A percentile compares a stretch with the other conserved stretches of the same genome.
Evolutionary conservation across 768 basidiomycete species (phyloP).

Genomic region (Auricularia sp.): DNA sequence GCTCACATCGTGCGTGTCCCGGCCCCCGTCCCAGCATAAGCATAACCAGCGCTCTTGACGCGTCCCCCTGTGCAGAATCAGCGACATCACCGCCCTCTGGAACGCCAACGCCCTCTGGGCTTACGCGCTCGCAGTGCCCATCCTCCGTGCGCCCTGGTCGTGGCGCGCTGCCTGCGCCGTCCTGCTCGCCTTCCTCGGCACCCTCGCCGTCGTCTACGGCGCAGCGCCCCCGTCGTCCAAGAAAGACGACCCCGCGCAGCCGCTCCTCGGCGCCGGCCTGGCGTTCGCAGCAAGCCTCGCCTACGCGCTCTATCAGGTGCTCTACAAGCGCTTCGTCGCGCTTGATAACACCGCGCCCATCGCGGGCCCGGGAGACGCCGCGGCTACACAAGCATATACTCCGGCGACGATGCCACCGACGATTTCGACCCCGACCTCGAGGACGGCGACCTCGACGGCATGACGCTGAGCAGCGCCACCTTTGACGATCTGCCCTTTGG

Average conservation of each 20-base stretch:
- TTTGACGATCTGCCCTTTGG: slow-evolving; percentile 58
- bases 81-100: slow-evolving; percentile 76
- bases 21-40: slow-evolving; percentile 2
- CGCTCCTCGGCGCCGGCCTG: slow-evolving; percentile 63
- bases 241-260: slow-evolving; percentile 30
- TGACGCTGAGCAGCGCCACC: background rate
- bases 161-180: slow-evolving; percentile 60
- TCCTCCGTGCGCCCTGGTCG: slow-evolving; percentile 58
- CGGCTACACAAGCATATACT: background rate
- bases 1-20: slow-evolving; percentile 53
- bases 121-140: slow-evolving; percentile 72
- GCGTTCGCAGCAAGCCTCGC: slow-evolving; percentile 62
- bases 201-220: slow-evolving; percentile 77
- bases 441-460: slow-evolving; percentile 38
- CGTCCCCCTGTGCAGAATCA: slow-evolving; percentile 38
- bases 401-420: too few relatives aligned
- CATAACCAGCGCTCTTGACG: background rate
- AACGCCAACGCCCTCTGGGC: slow-evolving; percentile 89
- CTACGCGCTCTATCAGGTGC: slow-evolving; percentile 73
- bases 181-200: slow-evolving; percentile 69
- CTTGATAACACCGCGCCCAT: slow-evolving; percentile 18
- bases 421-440: slow-evolving; percentile 25
- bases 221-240: background rate
- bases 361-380: background rate
- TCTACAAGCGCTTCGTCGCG: slow-evolving; percentile 74